Conservation (phyloP, 805 yeast species). For the Debaryomyces prosopidis region DNA sequence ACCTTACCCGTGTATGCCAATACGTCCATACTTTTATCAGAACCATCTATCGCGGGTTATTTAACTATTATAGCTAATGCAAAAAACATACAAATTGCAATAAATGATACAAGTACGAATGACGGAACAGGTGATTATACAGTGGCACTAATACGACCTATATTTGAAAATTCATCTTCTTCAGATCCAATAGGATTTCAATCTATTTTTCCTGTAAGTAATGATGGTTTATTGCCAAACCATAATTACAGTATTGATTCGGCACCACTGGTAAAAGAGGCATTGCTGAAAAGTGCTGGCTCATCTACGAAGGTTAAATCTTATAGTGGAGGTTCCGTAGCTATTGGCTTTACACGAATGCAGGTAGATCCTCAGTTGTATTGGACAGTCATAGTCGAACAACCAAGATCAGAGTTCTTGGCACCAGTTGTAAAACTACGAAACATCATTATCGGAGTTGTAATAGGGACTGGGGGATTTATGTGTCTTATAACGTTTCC, state of each 20-base stretch:
- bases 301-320: constrained; percentile 27
- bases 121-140: constrained; percentile 13
- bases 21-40: constrained; percentile 59
- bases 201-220: constrained; percentile 29
- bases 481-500: constrained; percentile 79
- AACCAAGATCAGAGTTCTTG: constrained; percentile 55
- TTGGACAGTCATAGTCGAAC: constrained; percentile 81
- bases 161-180: constrained; percentile 21
- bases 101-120: constrained; percentile 18
- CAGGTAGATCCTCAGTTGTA: constrained; percentile 30
- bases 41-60: constrained; percentile 67
- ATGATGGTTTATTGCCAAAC: constrained; percentile 16
- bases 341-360: constrained; percentile 36
- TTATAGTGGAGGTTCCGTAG: constrained; percentile 22
- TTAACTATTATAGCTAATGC: constrained; percentile 54
- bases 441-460: constrained; percentile 73
- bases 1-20: constrained; percentile 76
- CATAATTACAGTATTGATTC: constrained; percentile 24
- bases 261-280: constrained; percentile 27
- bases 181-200: constrained; percentile 44
- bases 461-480: constrained; percentile 73
- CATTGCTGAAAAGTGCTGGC: constrained; percentile 28
- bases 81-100: constrained; percentile 28
- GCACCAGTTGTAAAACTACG: constrained; percentile 63
- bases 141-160: constrained; percentile 35